Evolutionary conservation across 2,329 filamentous ascomycete genomes (phyloP), one percentile per base, ranked within the genome.

Genomic region (Penicillium paneum): DNA sequence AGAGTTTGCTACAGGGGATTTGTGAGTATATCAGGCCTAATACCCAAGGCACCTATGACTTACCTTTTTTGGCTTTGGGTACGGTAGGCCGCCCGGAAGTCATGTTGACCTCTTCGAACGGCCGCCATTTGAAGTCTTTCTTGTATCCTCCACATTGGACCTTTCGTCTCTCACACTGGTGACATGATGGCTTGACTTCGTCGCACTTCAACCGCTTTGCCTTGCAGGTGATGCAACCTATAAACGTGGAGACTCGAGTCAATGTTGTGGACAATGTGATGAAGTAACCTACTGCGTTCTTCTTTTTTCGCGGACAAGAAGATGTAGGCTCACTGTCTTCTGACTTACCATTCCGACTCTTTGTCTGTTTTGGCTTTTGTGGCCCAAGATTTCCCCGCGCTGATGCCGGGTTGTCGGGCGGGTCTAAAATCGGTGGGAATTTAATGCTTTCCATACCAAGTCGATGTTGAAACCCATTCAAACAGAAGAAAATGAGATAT

Each of bases 81-180:
- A 63, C 52, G 28, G 62, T 57, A 24, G 69, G 49, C 10, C 57
- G 58, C 36, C 71, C 76, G 31, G 67, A 63, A 11, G 66, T 72
- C 58, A 85, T 78, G 51, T 75, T 84, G 43, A 82, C 79, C 60
- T 89, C 85, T 65, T 86, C 85, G 62, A 88, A 88, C 0, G 85
- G 81, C 49, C 85, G 78, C 87, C 87, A 90, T 77, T 89, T 89
- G 74, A 88, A 89, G 69, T 88, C 84, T 69, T 88, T 90, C 70
- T 84, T 87, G 73, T 89, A 90, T 34, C 87, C 87, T 55, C 86
- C 86, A 67, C 87, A 90, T 3, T 76, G 69, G 21, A 89, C 85
- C 58, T 81, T 84, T 49, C 86, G 79, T 62, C 82, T 83, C 42
- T 83, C 77, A 67, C 86, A 89, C 74, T 89, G 85, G 55, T 83